Evolutionary conservation across 371 early-diverging fungal species (phyloP).

Genomic region (Blakeslea trispora): DNA sequence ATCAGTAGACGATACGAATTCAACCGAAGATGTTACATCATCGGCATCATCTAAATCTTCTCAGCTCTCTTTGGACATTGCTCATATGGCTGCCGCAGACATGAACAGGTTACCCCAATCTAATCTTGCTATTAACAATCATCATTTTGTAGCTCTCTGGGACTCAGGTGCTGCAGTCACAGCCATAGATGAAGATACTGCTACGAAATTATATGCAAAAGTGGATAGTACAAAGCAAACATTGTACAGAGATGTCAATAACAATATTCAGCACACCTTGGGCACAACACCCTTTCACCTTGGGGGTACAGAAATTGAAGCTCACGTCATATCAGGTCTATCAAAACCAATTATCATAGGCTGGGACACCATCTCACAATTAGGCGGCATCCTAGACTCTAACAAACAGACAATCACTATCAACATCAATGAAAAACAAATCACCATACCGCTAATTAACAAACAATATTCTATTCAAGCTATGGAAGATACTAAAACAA

Average conservation of each 20-base stretch:
- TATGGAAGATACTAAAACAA: not conserved
- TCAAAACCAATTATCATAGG: slow-evolving; percentile 1
- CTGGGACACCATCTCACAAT: slow-evolving; percentile 1
- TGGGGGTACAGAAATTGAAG: not conserved
- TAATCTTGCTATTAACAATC: too few species aligned
- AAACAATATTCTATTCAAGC: not conserved
- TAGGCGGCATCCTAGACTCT: not conserved
- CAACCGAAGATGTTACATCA: not conserved
- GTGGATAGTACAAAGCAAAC: too few species aligned
- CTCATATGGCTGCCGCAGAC: slow-evolving; percentile 2
- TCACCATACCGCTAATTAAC: not conserved
- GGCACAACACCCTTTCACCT: not conserved
- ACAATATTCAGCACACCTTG: slow-evolving; percentile 6
- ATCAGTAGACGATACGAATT: too few species aligned
- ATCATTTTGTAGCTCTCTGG: slow-evolving; percentile 1
- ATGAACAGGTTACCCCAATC: too few species aligned
- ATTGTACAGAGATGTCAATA: slow-evolving; percentile 8
- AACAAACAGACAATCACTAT: not conserved
- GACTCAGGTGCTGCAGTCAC: slow-evolving; percentile 12
- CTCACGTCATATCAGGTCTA: slow-evolving; percentile 6
- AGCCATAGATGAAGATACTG: not conserved
- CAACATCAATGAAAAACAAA: not conserved
- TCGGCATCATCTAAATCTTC: not conserved
- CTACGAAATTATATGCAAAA: too few species aligned
- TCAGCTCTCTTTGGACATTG: slow-evolving; percentile 4